Evolutionary conservation across 2,329 filamentous ascomycete species (phyloP).

Genomic region (Fragosphaeria purpurea): DNA sequence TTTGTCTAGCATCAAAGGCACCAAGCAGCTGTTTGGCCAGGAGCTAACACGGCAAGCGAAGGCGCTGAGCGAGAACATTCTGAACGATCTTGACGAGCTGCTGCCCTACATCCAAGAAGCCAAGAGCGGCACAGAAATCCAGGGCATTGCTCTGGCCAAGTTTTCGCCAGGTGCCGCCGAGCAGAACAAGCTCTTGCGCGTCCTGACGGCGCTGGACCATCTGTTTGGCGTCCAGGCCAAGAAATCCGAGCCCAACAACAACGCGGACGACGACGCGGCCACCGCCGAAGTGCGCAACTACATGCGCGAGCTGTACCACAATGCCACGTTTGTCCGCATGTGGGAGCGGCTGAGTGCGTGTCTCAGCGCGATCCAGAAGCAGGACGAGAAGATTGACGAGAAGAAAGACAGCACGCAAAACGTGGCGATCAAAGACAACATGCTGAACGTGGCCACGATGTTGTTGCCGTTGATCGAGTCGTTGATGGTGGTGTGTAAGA

Average conservation of each 20-base stretch:
- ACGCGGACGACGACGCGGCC: background rate
- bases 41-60: conserved; percentile 86
- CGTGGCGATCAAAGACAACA: conserved; percentile 84
- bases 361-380: conserved; percentile 71
- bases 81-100: conserved; percentile 74
- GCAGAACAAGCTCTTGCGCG: conserved; percentile 87
- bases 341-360: conserved; percentile 91
- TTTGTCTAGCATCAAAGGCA: conserved; percentile 81
- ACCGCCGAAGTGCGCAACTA: conserved; percentile 42
- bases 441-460: conserved; percentile 95
- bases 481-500: conserved; percentile 99
- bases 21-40: conserved; percentile 83
- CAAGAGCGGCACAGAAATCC: conserved; percentile 83
- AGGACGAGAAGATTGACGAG: no score
- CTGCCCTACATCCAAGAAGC: conserved; percentile 80
- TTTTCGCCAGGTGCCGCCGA: conserved; percentile 95
- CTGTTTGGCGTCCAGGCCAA: conserved; percentile 76
- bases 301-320: conserved; percentile 80
- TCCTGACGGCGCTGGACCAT: conserved; percentile 89
- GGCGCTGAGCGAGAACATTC: conserved; percentile 71
- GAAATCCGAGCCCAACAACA: conserved; percentile 32
- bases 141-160: conserved; percentile 85
- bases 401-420: conserved; percentile 85
- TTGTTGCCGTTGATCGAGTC: conserved; percentile 89
- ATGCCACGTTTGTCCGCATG: conserved; percentile 76